Evolutionary conservation across 768 basidiomycete genomes (phyloP).

Genomic region (Pholiota microspora): DNA sequence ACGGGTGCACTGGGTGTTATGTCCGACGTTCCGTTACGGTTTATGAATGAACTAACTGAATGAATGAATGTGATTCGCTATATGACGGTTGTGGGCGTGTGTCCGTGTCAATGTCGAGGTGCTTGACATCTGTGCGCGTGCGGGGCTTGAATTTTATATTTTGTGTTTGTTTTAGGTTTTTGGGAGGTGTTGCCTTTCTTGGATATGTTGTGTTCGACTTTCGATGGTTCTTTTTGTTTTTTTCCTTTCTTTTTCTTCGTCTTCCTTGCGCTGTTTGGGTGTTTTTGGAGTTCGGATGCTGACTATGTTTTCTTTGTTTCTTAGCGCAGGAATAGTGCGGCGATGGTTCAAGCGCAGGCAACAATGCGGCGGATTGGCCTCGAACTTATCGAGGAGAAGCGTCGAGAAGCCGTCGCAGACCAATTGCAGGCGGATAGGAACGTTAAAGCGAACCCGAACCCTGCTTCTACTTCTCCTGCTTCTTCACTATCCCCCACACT

Average conservation of each 20-base stretch:
- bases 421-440: conserved; percentile 14
- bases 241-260: not conserved
- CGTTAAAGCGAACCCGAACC: not conserved
- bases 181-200: not conserved
- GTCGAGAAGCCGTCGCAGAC: conserved; percentile 29
- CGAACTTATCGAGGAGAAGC: conserved; percentile 50
- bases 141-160: not conserved
- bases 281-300: not conserved
- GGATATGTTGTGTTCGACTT: no score
- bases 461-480: not conserved
- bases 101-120: not conserved
- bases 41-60: no score
- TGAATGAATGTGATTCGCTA: no score
- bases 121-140: not conserved
- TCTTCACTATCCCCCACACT: not conserved
- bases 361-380: conserved; percentile 55
- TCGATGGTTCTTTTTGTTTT: not conserved
- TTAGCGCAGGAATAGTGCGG: conserved; percentile 45
- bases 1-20: no score
- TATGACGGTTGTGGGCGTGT: not conserved
- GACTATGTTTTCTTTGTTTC: not conserved
- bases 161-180: not conserved
- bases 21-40: no score
- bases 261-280: not conserved
- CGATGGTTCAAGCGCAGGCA: conserved; percentile 39